These are phyloP conservation scores for Neoconidiobolus thromboides DNA, from an alignment of 371 early-diverging fungal genomes.

Conservation along the genomic window DNA sequence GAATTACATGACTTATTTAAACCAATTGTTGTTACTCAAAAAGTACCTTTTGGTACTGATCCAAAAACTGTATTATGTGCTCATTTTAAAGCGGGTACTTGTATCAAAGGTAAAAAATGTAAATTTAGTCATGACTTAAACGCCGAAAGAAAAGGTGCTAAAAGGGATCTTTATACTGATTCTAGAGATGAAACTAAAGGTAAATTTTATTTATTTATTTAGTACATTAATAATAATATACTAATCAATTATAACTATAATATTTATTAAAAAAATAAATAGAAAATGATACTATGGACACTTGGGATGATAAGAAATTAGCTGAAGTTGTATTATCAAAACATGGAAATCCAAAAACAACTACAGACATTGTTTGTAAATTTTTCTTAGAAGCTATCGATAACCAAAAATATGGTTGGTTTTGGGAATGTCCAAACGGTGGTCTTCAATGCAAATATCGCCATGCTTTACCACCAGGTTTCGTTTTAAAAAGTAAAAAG, in stretches of 20 bases:
- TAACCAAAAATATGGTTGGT: conserved; percentile 90
- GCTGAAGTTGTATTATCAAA: conserved; percentile 75
- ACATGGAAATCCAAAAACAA: conserved; percentile 61
- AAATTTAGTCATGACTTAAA: conserved; percentile 96
- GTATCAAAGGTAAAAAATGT: conserved; percentile 88
- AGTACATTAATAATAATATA: background rate
- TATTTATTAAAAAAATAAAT: too few relatives aligned
- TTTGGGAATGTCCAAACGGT: conserved; percentile 96
- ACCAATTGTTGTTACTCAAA: conserved; percentile 71
- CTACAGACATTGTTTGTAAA: conserved; percentile 98
- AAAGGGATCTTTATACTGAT: conserved; percentile 87
- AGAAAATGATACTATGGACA: conserved; percentile 72
- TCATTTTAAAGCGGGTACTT: conserved; percentile 82
- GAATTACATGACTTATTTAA: conserved; percentile 80
- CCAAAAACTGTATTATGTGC: conserved; percentile 95
- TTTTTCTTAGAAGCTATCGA: conserved; percentile 98
- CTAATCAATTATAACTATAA: too few relatives aligned
- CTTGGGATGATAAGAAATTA: conserved; percentile 82
- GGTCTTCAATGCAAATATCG: conserved; percentile 84
- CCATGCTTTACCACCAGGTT: conserved; percentile 97
- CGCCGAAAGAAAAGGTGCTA: conserved; percentile 70
- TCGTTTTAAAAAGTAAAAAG: conserved; percentile 73
- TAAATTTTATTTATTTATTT: conserved; percentile 1
- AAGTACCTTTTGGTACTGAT: conserved; percentile 97
- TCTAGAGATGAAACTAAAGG: conserved; percentile 36